Evolutionary conservation across 306 rosid genomes (phyloP).

Genomic region (Fagus crenata): DNA sequence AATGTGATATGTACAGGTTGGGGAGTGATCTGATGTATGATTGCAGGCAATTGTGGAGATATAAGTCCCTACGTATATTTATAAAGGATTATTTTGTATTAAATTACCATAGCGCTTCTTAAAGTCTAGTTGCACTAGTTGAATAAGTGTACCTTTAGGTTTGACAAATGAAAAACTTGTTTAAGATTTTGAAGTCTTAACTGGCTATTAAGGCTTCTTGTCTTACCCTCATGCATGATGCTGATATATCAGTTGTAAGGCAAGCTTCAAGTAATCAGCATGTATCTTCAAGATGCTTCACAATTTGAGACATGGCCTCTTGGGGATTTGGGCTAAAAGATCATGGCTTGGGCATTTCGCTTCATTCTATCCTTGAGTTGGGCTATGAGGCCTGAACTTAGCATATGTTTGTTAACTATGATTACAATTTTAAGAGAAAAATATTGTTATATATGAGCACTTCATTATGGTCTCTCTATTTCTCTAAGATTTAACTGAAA

Average conservation of each 20-base stretch:
- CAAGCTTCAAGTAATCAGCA: background rate
- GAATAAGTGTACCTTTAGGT: background rate
- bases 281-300: background rate
- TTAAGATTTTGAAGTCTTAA: background rate
- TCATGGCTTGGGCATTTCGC: too few relatives aligned
- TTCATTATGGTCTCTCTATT: too few relatives aligned
- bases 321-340: background rate
- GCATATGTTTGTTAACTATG: too few relatives aligned
- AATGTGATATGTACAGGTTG: background rate
- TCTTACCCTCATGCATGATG: background rate
- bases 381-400: too few relatives aligned
- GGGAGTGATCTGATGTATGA: slow-evolving; percentile 1
- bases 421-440: too few relatives aligned
- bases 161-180: background rate
- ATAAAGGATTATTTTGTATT: too few relatives aligned
- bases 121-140: background rate
- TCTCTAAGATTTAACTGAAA: background rate
- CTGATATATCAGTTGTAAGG: background rate
- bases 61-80: too few relatives aligned
- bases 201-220: background rate
- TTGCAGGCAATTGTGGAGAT: background rate
- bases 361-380: too few relatives aligned
- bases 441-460: too few relatives aligned
- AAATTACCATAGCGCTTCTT: too few relatives aligned
- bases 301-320: background rate